Evolutionary conservation across 495 filamentous ascomycete species (phyloP), one percentile per base, ranked within the genome.

Genomic region (Amphirosellinia nigrospora): DNA sequence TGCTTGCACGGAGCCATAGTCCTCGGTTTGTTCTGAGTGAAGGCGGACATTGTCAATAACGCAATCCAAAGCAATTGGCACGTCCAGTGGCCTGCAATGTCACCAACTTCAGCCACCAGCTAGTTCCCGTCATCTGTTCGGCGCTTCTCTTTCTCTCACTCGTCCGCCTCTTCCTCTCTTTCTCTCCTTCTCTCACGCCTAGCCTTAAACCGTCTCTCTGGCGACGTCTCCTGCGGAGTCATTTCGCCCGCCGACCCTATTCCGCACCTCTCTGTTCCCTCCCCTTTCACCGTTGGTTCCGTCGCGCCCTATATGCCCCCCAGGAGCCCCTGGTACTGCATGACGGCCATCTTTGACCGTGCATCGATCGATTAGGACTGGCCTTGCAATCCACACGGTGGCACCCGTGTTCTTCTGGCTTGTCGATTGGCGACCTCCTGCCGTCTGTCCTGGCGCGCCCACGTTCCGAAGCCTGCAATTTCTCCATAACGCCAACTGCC

Each of bases 21-120:
- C 50, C 13, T 58, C 30, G 59, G 66, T 4, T 36, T 36, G 26
- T n/a, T 43, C 43, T 23, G 43, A 45, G 38, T n/a, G 26, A 72
- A 60, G 50, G 43, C 60, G 34, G 60, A 32, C 48, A 56, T 10
- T 70, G 34, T 72, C 50, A 16, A 56, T 21, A 21, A 32, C 13
- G n/a, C 64, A 53, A 52, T 63, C 30, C 23, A 70, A 50, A 32
- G 45, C 71, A 78, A 78, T 78, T 78, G 75, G 70, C 73, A 45
- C 56, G 19, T 66, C 70, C 59, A 72, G 39, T 45, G 39, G 55
- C 52, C 55, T 72, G 75, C 73, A 72, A 78, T 78, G 75, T 75
- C 72, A 70, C 69, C 66, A 63, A 43, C 69, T 59, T 55, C 66
- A 64, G 64, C 48, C 70, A 65, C 65, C 58, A 75, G 72, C 69